Evolutionary conservation across 2,329 filamentous ascomycete species (phyloP).

Genomic region (Aspergillus uvarum): DNA sequence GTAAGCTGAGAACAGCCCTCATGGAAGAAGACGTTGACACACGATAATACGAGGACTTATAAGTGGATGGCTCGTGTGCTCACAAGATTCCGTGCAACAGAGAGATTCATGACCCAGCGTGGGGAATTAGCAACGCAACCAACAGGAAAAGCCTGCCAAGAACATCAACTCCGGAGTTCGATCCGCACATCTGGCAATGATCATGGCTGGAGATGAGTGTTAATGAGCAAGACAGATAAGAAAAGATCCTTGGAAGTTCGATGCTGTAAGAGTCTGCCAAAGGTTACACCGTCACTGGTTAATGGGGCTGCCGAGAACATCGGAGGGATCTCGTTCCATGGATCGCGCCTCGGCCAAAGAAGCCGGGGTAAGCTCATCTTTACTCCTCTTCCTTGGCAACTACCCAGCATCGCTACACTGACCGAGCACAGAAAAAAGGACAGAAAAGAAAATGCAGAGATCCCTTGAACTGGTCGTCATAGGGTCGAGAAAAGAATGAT

Average conservation of each 20-base stretch:
- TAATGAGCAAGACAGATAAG: background rate
- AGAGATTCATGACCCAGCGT: too few relatives aligned
- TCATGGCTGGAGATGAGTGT: background rate
- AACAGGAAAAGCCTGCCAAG: background rate
- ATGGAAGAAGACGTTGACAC: background rate
- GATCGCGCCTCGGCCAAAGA: constrained; percentile 1
- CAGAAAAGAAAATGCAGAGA: background rate
- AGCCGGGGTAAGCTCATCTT: constrained; percentile 8
- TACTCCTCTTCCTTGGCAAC: background rate
- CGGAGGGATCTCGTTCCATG: constrained; percentile 14
- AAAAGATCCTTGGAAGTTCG: constrained; percentile 11
- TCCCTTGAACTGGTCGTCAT: background rate
- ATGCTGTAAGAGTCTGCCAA: constrained; percentile 6
- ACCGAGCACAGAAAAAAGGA: background rate
- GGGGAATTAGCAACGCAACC: background rate
- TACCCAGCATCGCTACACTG: background rate
- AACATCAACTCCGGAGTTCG: background rate
- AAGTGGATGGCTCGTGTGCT: background rate
- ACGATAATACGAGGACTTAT: background rate
- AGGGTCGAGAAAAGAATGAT: background rate
- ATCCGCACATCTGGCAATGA: background rate
- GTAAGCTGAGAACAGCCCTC: background rate
- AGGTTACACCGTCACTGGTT: constrained; percentile 17
- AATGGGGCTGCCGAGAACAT: constrained; percentile 17
- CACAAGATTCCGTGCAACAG: too few relatives aligned